These are phyloP conservation scores for Maudiozyma barnettii DNA, from an alignment of 805 yeast species.

Conservation along the genomic window DNA sequence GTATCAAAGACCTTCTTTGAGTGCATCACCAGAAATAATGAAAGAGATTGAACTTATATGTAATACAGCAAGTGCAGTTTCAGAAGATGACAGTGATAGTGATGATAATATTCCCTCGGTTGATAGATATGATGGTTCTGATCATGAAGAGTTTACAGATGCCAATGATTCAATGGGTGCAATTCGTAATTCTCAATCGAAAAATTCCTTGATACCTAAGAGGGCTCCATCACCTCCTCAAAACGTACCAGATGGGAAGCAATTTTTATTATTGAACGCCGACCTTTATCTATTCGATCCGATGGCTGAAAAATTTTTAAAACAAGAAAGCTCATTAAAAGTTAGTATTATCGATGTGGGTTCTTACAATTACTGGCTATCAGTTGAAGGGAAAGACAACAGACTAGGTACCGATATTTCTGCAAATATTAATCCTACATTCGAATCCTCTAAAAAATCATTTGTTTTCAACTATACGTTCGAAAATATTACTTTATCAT, in stretches of 20 bases:
- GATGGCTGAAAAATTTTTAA: conserved; percentile 36
- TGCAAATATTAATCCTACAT: conserved; percentile 53
- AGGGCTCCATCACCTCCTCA: conserved; percentile 8
- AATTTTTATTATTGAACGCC: conserved; percentile 15
- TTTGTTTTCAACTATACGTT: conserved; percentile 56
- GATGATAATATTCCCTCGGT: not conserved
- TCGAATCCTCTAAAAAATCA: conserved; percentile 41
- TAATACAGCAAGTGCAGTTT: conserved; percentile 7
- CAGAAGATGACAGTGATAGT: conserved; percentile 14
- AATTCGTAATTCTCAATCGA: not conserved
- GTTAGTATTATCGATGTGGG: conserved; percentile 38
- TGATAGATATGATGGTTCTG: not conserved
- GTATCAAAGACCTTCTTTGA: conserved; percentile 44
- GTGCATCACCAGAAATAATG: conserved; percentile 39
- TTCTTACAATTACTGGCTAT: conserved; percentile 45
- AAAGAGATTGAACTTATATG: conserved; percentile 40
- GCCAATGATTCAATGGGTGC: conserved; percentile 9
- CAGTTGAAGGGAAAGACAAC: conserved; percentile 28
- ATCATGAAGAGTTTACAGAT: conserved; percentile 9
- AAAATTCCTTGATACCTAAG: not conserved
- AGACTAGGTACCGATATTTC: conserved; percentile 35
- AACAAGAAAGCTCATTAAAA: conserved; percentile 30
- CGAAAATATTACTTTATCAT: conserved; percentile 41
- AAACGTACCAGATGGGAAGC: conserved; percentile 8
- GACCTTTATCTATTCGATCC: conserved; percentile 54